Evolutionary conservation across 805 yeast genomes (phyloP), one percentile per base, ranked within the genome.

Genomic region (Saccharomycopsis sp.): DNA sequence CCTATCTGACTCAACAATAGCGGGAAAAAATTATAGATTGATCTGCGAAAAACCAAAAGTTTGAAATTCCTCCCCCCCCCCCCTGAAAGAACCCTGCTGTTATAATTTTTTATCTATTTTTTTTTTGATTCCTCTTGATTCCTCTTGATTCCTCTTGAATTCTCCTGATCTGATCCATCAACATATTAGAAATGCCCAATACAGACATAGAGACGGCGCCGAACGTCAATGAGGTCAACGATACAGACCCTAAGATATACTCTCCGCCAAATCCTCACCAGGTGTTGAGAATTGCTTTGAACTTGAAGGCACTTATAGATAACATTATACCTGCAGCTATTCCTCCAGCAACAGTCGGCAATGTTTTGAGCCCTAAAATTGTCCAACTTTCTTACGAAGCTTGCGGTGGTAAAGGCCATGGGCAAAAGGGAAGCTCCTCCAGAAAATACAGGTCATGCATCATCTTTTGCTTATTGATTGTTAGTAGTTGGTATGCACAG

Each of bases 381-480:
- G 55, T 80, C 13, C 55, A 77, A 73, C 46, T 84, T 45, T 80
- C 76, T 2, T 66, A 71, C 40, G 68, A 68, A 19, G 92, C 94
- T 7, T 92, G 94, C 16, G 92, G 94, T 10, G 95, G 85, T 5
- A 66, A 66, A 39, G 85, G 85, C 4, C 60, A 71, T 35, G 83
- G 80, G 2, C 59, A 64, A 37, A 53, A 58, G 18, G 77, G 76
- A 0, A 61, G 80, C 0, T 67, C 79, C 1, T 64, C 77, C 0
- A 63, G 68, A 50, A 75, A 76, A 53, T 84, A 83, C 55, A 71
- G 78, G 39, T 76, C 87, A 0, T 68, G 75, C 19, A 56, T 85
- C 32, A 66, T 84, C 0, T 86, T 80, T 57, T 77, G 83, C 36
- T 62, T 86, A 43, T 61, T 86, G 45, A 77, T 75, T 50, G 89